Conservation (phyloP, 345 rosid genomes). For the Hevea brasiliensis region DNA sequence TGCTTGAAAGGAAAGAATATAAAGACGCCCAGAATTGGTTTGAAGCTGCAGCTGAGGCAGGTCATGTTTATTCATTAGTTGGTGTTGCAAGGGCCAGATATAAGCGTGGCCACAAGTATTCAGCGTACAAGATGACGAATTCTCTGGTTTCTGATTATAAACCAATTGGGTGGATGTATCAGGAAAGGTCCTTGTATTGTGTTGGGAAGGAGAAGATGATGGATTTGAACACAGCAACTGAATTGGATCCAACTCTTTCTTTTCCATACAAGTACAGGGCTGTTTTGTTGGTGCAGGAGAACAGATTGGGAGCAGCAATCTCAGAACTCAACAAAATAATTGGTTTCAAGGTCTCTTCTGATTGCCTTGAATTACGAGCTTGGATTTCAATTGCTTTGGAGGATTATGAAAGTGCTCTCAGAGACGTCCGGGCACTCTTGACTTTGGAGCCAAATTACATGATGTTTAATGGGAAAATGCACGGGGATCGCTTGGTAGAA, state of each 20-base stretch:
- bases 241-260: slow-evolving; percentile 81
- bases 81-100: slow-evolving; percentile 90
- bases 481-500: slow-evolving; percentile 70
- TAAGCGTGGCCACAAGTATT: slow-evolving; percentile 82
- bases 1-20: slow-evolving; percentile 85
- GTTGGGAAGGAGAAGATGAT: slow-evolving; percentile 65
- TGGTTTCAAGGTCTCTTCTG: slow-evolving; percentile 75
- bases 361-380: slow-evolving; percentile 85
- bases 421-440: slow-evolving; percentile 78
- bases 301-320: slow-evolving; percentile 64
- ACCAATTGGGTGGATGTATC: slow-evolving; percentile 91
- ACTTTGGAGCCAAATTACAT: slow-evolving; percentile 77
- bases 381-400: slow-evolving; percentile 76
- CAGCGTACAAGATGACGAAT: slow-evolving; percentile 79
- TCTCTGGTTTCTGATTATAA: slow-evolving; percentile 56
- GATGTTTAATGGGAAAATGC: slow-evolving; percentile 73
- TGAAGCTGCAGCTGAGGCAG: slow-evolving; percentile 62
- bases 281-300: slow-evolving; percentile 66
- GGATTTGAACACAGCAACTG: slow-evolving; percentile 70
- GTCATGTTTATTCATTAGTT: slow-evolving; percentile 66
- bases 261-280: slow-evolving; percentile 88
- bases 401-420: slow-evolving; percentile 79
- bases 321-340: slow-evolving; percentile 76
- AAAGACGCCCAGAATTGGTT: slow-evolving; percentile 90
- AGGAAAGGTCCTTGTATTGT: slow-evolving; percentile 83